These are phyloP conservation scores for Beta lomatogona DNA, from an alignment of 179 eudicot species.

Conservation along the genomic window DNA sequence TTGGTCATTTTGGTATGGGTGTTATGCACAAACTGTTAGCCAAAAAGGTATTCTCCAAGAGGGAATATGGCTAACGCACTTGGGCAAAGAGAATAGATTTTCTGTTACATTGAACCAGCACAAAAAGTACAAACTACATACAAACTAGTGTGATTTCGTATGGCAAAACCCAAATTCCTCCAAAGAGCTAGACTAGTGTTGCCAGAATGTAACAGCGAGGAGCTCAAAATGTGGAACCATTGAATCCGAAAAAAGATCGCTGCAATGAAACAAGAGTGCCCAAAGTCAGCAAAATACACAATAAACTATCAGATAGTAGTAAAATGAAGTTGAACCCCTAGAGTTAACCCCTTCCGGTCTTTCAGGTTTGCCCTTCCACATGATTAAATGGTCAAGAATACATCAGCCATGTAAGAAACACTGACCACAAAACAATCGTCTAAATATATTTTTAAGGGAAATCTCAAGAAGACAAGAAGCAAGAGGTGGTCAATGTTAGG, in stretches of 20 bases:
- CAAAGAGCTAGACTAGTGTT: too few relatives aligned
- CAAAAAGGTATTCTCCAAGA: background rate
- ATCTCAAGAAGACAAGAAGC: background rate
- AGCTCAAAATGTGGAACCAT: slow-evolving; percentile 35
- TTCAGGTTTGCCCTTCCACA: background rate
- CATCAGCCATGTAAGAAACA: background rate
- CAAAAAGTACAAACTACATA: background rate
- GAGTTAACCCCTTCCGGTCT: background rate
- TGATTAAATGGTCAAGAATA: background rate
- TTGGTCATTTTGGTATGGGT: background rate
- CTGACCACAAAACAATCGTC: background rate
- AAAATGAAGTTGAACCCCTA: background rate
- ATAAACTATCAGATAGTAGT: background rate
- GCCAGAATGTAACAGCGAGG: background rate
- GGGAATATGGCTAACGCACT: background rate
- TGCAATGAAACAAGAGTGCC: slow-evolving; percentile 21
- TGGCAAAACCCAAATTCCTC: background rate
- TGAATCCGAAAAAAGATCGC: slow-evolving; percentile 34
- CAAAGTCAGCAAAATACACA: background rate
- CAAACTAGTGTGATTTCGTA: background rate
- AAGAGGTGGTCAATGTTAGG: background rate
- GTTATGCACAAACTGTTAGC: background rate
- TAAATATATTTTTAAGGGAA: background rate
- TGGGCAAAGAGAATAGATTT: background rate
- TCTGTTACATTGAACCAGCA: background rate